Evolutionary conservation across 164 flowering plant species (phyloP).

Genomic region (Aristolochia californica): DNA sequence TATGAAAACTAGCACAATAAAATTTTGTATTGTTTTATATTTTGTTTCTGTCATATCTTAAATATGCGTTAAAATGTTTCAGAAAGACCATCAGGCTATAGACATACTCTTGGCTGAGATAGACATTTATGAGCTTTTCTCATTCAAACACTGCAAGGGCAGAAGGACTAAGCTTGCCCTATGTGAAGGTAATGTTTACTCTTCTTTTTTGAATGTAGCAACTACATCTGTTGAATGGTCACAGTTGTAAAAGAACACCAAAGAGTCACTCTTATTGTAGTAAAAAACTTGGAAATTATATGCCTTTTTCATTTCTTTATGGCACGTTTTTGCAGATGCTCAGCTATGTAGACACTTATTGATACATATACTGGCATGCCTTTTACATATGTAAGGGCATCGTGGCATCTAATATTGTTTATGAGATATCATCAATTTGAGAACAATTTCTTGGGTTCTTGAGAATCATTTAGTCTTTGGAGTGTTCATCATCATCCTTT

Average conservation of each 20-base stretch:
- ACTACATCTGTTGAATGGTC: too few relatives aligned
- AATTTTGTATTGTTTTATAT: too few relatives aligned
- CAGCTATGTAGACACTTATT: too few relatives aligned
- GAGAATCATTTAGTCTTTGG: background rate
- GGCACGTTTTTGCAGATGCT: too few relatives aligned
- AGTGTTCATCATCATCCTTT: background rate
- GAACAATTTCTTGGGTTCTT: background rate
- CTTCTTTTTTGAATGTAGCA: background rate
- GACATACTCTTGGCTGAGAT: slow-evolving; percentile 95
- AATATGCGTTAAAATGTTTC: slow-evolving; percentile 18
- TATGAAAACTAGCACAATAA: too few relatives aligned
- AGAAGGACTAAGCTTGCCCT: slow-evolving; percentile 86
- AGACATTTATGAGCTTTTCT: slow-evolving; percentile 92
- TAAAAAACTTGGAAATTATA: background rate
- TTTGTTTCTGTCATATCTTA: too few relatives aligned
- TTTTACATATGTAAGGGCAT: background rate
- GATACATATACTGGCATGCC: background rate
- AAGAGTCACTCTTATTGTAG: background rate
- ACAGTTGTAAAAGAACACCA: background rate
- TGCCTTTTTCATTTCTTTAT: too few relatives aligned
- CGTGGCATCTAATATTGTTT: background rate
- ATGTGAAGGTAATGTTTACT: slow-evolving; percentile 60
- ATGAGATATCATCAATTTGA: background rate
- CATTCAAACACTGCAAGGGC: slow-evolving; percentile 94
- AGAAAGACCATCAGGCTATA: slow-evolving; percentile 93